Base-by-base conservation (phyloP, 2,329 filamentous ascomycete genomes). In the Penicillium brasilianum region DNA sequence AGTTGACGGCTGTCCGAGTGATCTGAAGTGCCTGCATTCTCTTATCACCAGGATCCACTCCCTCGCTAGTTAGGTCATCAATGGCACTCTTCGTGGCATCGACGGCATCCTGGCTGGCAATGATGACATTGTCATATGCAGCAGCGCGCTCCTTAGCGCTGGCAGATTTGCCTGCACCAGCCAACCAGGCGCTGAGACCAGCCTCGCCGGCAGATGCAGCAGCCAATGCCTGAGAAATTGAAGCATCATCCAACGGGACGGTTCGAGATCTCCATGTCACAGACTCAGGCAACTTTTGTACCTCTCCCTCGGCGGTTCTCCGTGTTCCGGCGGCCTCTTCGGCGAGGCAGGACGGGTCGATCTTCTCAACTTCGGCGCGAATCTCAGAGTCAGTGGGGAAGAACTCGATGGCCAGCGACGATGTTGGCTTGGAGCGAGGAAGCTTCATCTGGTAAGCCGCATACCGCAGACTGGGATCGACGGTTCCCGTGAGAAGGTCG, bases 41-140 rank as follows among this genome's bases (percentile, higher is more conserved):
- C 37, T 87, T 80, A 72, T 99, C 94, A 59, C 92, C 88, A 74
- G 92, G 91, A 22, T 91, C 86, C 14, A 97, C 87, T 1, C 92
- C 91, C 74, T 99, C 95, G 61, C 86, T 88, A 54, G 87, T 86
- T 59, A 97, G 82, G 75, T 98, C 95, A 66, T 98, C 94, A 61
- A 97, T 96, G 11, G 93, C 93, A 69, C 90, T 88, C 77, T 97
- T 96, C 0, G 93, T 95, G 5, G 93, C 92, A 78, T 99, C 95
- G 20, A 94, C 92, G 3, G 92, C 92, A 74, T 99, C 94, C 77
- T 98, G 95, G 67, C 92, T 95, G 22, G 93, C 88, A 67, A 90
- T 92, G 28, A 99, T 87, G 56, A 98, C 89, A 64, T 90, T 91
- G 69, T 99, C 95, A 76, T 98, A 99, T 7, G 92, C 92, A 9